Conservation (phyloP, 2,329 filamentous ascomycete species). For the Dryadomyces sulphureus region DNA sequence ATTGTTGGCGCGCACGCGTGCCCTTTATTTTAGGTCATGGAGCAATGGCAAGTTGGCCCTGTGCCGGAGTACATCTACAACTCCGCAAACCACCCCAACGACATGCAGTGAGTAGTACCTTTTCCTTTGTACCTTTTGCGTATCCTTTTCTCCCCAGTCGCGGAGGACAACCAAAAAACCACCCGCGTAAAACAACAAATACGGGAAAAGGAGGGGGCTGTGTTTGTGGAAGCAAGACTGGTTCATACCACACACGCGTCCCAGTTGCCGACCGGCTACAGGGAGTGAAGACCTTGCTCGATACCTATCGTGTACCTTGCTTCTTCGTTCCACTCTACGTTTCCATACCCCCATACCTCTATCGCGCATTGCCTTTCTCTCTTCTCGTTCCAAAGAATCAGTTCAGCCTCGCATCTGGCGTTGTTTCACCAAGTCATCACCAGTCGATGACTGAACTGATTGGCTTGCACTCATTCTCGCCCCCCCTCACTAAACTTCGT, state of each 20-base stretch:
- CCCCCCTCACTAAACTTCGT: neutral
- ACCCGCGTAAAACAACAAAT: neutral
- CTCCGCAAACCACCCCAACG: conserved; percentile 37
- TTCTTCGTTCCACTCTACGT: neutral
- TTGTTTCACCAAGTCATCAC: neutral
- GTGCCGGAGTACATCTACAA: conserved; percentile 46
- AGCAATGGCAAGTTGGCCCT: conserved; percentile 47
- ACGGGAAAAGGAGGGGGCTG: neutral
- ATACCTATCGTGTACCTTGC: neutral
- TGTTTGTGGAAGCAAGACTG: neutral
- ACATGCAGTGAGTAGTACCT: conserved; percentile 44
- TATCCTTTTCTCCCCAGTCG: conserved; percentile 7
- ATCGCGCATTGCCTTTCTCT: neutral
- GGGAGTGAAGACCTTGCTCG: neutral
- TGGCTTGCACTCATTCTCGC: neutral
- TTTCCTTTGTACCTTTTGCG: conserved; percentile 16
- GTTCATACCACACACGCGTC: neutral
- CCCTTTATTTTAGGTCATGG: conserved; percentile 33
- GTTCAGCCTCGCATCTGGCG: neutral
- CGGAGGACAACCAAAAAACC: neutral
- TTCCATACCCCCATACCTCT: neutral
- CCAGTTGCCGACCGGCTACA: neutral
- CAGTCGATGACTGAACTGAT: neutral
- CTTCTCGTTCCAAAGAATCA: neutral
- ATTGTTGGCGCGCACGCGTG: conserved; percentile 2